phyloP scores from a whole-genome alignment of 176 grass and related monocot genomes.

The Cymbopogon citratus region DNA sequence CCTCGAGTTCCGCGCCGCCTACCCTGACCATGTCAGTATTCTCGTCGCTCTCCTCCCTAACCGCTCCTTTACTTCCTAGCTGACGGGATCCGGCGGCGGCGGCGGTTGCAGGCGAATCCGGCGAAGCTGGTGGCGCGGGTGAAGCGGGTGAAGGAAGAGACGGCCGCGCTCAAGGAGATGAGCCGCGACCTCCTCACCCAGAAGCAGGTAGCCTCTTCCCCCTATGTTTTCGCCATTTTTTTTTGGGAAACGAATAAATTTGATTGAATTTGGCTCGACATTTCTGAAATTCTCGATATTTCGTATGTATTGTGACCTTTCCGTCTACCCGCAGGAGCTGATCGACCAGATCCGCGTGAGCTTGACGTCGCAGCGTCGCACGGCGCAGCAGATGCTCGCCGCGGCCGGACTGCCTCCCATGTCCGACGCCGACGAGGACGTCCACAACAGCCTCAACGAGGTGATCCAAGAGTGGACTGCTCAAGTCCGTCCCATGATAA shows the following conservation, averaged over 20 bases:
- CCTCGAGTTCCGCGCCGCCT: constrained; percentile 56
- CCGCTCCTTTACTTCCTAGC: background rate
- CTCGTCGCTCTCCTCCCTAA: background rate
- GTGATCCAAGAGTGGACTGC: constrained; percentile 74
- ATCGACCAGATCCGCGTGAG: constrained; percentile 65
- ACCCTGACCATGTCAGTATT: constrained; percentile 56
- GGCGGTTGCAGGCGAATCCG: constrained; percentile 52
- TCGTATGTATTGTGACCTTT: background rate
- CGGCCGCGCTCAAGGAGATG: constrained; percentile 60
- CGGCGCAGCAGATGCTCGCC: constrained; percentile 47
- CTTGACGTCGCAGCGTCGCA: constrained; percentile 50
- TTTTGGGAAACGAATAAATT: too few relatives aligned
- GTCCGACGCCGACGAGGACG: constrained; percentile 44
- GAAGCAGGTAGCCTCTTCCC: constrained; percentile 47
- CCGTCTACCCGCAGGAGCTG: constrained; percentile 43
- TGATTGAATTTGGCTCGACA: too few relatives aligned
- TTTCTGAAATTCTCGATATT: background rate
- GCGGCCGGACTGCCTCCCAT: constrained; percentile 57
- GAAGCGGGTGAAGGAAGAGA: constrained; percentile 68
- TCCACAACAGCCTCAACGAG: constrained; percentile 55
- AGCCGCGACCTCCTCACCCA: constrained; percentile 59
- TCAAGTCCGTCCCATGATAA: constrained; percentile 44
- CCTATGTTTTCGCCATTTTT: background rate
- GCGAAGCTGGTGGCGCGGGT: constrained; percentile 67
- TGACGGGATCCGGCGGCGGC: constrained; percentile 1